phyloP scores from a whole-genome alignment of 2,329 filamentous ascomycete species.

The Alternaria brassicicola region DNA sequence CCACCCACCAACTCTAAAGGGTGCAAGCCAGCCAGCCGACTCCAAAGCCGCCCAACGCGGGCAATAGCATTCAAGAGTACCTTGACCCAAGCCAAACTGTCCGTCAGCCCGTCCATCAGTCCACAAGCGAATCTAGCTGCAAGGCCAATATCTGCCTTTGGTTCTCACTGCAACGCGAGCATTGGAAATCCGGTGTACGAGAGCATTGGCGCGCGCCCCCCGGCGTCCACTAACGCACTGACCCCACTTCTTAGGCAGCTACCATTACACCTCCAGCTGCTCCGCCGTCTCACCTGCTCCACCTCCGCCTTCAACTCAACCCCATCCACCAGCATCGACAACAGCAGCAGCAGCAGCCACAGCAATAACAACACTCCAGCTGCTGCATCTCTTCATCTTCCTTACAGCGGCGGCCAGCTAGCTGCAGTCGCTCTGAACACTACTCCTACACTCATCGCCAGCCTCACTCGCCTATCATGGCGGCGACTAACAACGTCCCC shows the following conservation, averaged over 20 bases:
- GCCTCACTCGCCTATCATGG: slow-evolving; percentile 45
- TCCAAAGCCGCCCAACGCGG: background rate
- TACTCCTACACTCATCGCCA: slow-evolving; percentile 36
- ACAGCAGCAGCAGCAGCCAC: slow-evolving; percentile 1
- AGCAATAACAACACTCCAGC: background rate
- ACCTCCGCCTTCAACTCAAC: slow-evolving; percentile 13
- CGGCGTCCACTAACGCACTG: slow-evolving; percentile 12
- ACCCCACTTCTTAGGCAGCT: slow-evolving; percentile 27
- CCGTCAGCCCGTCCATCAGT: background rate
- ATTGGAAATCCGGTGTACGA: slow-evolving; percentile 14
- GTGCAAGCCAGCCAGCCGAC: background rate
- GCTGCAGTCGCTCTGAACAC: slow-evolving; percentile 16
- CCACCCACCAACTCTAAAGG: background rate
- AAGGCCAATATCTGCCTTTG: background rate
- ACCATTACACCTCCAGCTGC: slow-evolving; percentile 20
- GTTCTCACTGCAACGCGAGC: background rate
- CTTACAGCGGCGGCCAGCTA: slow-evolving; percentile 7
- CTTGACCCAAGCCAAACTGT: background rate
- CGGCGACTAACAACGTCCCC: slow-evolving; percentile 49
- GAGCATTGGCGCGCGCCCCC: slow-evolving; percentile 7
- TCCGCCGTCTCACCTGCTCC: slow-evolving; percentile 23
- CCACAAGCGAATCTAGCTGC: background rate
- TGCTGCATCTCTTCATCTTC: slow-evolving; percentile 8
- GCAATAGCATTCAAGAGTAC: background rate
- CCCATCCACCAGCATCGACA: slow-evolving; percentile 12